phyloP scores from a whole-genome alignment of 306 rosid genomes.

The Quercus ilex region DNA sequence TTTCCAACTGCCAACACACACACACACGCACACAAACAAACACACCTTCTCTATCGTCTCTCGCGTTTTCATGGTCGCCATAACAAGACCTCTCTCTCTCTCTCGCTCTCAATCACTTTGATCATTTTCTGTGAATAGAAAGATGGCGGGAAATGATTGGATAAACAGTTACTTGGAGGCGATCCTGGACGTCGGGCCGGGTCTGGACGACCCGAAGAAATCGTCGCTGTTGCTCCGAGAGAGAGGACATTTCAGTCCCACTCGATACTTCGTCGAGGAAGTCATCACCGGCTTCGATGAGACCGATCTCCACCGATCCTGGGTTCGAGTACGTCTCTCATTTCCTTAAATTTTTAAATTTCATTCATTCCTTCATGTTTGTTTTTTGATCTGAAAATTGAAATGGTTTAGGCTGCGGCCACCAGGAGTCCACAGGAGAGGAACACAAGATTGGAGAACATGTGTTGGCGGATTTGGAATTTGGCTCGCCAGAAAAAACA shows the following conservation, averaged over 20 bases:
- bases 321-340: conserved; percentile 39
- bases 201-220: conserved; percentile 48
- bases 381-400: not conserved
- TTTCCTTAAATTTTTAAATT: too few species aligned
- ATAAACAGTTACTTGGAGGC: conserved; percentile 61
- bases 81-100: too few species aligned
- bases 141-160: conserved; percentile 69
- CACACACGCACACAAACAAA: too few species aligned
- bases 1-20: not conserved
- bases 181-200: conserved; percentile 58
- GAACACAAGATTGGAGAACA: conserved; percentile 63
- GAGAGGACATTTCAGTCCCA: conserved; percentile 56
- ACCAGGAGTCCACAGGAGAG: conserved; percentile 60
- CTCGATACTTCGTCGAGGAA: conserved; percentile 65
- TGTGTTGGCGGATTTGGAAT: conserved; percentile 72
- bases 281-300: conserved; percentile 62
- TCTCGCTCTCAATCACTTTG: too few species aligned
- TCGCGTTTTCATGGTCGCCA: too few species aligned
- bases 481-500: conserved; percentile 67
- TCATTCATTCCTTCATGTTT: not conserved
- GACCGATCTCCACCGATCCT: conserved; percentile 63
- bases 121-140: too few species aligned
- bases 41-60: too few species aligned
- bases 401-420: conserved; percentile 47
- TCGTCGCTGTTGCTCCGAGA: conserved; percentile 50